Base-by-base conservation (phyloP, 164 flowering plant species). In the Chimonanthus praecox region DNA sequence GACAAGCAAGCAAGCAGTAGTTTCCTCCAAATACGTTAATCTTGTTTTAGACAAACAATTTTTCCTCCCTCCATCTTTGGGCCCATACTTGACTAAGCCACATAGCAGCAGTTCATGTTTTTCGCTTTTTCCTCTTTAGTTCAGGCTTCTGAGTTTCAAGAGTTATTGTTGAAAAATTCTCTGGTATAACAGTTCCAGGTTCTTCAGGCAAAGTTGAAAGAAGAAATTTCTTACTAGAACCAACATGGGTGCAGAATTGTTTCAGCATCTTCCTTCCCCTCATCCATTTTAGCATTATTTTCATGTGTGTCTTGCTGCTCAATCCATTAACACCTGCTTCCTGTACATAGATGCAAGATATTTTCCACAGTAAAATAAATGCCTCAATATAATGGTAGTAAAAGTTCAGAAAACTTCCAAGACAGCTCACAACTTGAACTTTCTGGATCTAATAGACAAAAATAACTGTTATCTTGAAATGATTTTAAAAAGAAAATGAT, bases 241-340 rank as follows among this genome's bases (percentile, higher is more conserved):
- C 97, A 62, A 87, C 84, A 5, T 82, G 88, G 62, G 84, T 78
- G 85, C 92, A 88, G 16, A 86, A 74, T 62, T 86, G 84, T 80
- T 88, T 92, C 76, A 92, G 85, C 90, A 92, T 83, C 78, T 83
- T 88, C 82, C 92, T 87, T 61, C 97, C 94, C 71, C 84, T 81
- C 94, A 92, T 92, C 97, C 97, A 92, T 78, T 92, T 89, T 60
- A 92, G 87, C 89, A 92, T 80, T 71, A 90, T 18, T 80, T 90
- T 92, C 93, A 92, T 77, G 77, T 88, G 97, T 44, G 94, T 89
- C 84, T 92, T 90, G 89, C 95, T 89, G 82, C 71, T 85, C 81
- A 92, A 77, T 73, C 95, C 92, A 71, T 74, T 76, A 49, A 90
- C 71, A 61, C 86, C 82, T 74, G 89, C 90, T 69, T 90, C 97